A percentile compares a stretch with the other conserved stretches of the same genome.
phyloP scores from a whole-genome alignment of 768 basidiomycete species.

The Psilocybe tampanensis region DNA sequence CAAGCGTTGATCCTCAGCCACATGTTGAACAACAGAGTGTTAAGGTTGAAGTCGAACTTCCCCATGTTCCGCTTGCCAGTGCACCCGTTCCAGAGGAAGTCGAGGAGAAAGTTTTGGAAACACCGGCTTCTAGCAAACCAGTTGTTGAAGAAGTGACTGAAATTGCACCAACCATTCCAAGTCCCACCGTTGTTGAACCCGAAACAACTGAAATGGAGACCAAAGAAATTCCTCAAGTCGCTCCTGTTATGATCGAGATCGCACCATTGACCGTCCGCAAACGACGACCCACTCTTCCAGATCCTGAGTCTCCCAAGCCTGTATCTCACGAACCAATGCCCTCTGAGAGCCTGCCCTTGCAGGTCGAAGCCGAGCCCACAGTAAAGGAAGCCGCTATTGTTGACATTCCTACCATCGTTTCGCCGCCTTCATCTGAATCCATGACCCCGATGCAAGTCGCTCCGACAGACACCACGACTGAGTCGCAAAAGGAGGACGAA shows the following conservation, averaged over 20 bases:
- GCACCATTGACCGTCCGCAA: slow-evolving; percentile 14
- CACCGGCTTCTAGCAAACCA: no score
- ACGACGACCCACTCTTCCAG: slow-evolving; percentile 3
- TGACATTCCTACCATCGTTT: not conserved
- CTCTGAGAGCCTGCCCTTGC: not conserved
- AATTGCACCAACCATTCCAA: not conserved
- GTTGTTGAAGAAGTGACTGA: not conserved
- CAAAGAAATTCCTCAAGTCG: not conserved
- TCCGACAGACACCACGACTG: not conserved
- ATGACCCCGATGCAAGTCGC: not conserved
- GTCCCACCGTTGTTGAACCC: not conserved
- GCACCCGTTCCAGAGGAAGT: not conserved
- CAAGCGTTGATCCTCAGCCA: not conserved
- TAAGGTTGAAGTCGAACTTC: not conserved
- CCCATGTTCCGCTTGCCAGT: not conserved
- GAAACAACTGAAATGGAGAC: not conserved
- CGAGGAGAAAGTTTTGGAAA: no score
- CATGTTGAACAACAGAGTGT: not conserved
- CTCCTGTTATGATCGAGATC: slow-evolving; percentile 2
- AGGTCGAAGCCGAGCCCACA: not conserved
- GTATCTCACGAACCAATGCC: slow-evolving; percentile 1
- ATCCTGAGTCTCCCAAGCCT: not conserved
- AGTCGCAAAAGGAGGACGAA: not conserved
- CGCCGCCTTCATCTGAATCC: not conserved
- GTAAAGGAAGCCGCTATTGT: no score